Evolutionary conservation across 176 grass and related monocot genomes (phyloP).

Genomic region (Leersia perrieri): DNA sequence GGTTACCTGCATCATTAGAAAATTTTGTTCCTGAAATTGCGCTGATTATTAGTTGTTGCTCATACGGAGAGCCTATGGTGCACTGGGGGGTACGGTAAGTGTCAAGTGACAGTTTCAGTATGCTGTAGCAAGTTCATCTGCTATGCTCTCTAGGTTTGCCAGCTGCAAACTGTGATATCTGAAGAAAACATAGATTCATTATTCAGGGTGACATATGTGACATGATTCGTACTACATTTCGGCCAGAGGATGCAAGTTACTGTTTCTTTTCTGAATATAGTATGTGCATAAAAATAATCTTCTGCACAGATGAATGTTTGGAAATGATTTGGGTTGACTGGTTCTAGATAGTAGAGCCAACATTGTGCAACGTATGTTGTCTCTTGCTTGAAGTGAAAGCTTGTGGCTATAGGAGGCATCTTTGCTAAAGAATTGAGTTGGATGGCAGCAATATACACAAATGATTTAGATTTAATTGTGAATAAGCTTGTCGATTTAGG

Average conservation of each 20-base stretch:
- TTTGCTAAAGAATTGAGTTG: not conserved
- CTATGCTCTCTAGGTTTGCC: not conserved
- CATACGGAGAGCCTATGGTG: not conserved
- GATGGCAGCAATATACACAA: not conserved
- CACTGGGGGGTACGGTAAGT: not conserved
- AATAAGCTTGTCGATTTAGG: not conserved
- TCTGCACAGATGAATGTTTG: not conserved
- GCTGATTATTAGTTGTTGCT: not conserved
- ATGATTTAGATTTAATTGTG: not conserved
- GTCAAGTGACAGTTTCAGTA: not conserved
- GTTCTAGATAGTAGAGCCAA: not conserved
- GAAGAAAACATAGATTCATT: not conserved
- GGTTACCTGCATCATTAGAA: not conserved
- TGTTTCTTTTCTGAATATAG: conserved; percentile 5
- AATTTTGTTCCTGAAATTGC: not conserved
- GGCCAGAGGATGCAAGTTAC: not conserved
- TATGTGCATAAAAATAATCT: not conserved
- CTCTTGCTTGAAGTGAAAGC: not conserved
- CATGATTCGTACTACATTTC: not conserved
- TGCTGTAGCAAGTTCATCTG: not conserved
- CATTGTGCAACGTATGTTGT: not conserved
- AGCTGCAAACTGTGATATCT: not conserved
- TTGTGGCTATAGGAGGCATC: not conserved
- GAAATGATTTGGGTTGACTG: not conserved
- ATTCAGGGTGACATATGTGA: not conserved